Evolutionary conservation across 495 filamentous ascomycete genomes (phyloP), one percentile per base, ranked within the genome.

Genomic region (Aspergillus sclerotioniger): DNA sequence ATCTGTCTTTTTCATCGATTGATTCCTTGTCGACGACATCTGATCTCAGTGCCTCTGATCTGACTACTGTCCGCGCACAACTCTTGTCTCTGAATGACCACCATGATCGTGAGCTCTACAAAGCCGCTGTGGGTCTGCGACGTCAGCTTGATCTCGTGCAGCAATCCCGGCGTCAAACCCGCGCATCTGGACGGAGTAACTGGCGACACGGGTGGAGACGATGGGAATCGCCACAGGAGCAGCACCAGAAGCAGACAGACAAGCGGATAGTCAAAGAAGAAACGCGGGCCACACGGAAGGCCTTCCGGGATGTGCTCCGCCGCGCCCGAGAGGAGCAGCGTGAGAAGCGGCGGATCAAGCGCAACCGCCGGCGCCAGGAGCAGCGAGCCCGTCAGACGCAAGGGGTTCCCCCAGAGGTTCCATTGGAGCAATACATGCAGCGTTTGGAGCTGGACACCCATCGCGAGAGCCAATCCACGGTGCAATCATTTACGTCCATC

Each of bases 11-110:
- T 8, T 71, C 71, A 50, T 79, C 76, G 2, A 72, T 79, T 44
- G 71, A 77, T 35, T 71, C 75, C 16, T 50, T 77, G 8, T 75
- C 72, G 16, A 76, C 75, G 12, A 72, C 71, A 3, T 77, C 75
- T 8, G 75, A 77, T 9, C 67, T 79, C 28, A 66, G 62, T 51
- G 63, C 71, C 9, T 72, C 74, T 6, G 76, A 79, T 51, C 70
- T 77, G 20, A 70, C 73, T 39, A 71, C 68, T 6, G 63, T 76
- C 17, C 75, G 76, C 47, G 61, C 67, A 12, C 76, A 79, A 46
- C 65, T 79, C 13, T 62, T 73, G 8, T 68, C 70, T 9, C 58
- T 79, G 1, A 58, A 76, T 33, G 68, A 73, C 35, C 64, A 72
- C 13, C 75, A 79, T 45, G 72, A 75, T 51, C 75, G 74, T 8